Conservation (phyloP, 305 asterid species). For the Fraxinus greggii region DNA sequence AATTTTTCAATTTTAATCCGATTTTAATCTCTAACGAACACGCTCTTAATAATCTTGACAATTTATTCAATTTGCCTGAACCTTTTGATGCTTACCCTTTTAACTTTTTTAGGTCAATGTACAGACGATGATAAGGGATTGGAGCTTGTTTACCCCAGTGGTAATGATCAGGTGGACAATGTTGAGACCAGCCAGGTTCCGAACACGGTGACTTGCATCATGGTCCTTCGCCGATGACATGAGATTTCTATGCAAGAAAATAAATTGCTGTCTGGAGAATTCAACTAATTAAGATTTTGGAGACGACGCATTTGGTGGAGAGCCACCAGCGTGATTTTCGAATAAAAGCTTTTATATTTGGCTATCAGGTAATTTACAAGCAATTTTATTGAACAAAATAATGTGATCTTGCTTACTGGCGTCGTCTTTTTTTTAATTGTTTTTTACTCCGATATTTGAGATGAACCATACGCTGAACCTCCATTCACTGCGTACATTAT, state of each 20-base stretch:
- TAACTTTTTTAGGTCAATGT: background rate
- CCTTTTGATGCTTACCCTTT: too few relatives aligned
- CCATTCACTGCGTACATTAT: conserved; percentile 7
- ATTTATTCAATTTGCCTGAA: too few relatives aligned
- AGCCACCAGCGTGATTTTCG: conserved; percentile 48
- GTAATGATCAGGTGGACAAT: conserved; percentile 45
- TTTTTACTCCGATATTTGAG: conserved; percentile 15
- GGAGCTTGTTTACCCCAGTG: conserved; percentile 46
- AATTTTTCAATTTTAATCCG: too few relatives aligned
- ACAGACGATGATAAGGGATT: conserved; percentile 59
- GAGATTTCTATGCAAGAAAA: conserved; percentile 52
- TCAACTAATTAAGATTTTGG: conserved; percentile 68
- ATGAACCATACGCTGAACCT: conserved; percentile 1
- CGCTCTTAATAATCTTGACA: too few relatives aligned
- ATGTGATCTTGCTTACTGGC: conserved; percentile 15
- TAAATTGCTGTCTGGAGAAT: conserved; percentile 70
- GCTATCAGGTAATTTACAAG: conserved; percentile 37
- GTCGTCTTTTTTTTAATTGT: background rate
- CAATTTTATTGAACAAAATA: conserved; percentile 12
- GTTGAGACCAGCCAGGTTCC: conserved; percentile 45
- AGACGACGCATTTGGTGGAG: conserved; percentile 56
- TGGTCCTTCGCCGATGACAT: conserved; percentile 34
- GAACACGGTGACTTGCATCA: conserved; percentile 38
- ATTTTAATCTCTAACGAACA: too few relatives aligned
- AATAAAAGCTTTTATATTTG: conserved; percentile 18